Evolutionary conservation across 352 stramenopile genomes (phyloP), one percentile per base, ranked within the genome.

Genomic region (Elongisporangium senticosum): DNA sequence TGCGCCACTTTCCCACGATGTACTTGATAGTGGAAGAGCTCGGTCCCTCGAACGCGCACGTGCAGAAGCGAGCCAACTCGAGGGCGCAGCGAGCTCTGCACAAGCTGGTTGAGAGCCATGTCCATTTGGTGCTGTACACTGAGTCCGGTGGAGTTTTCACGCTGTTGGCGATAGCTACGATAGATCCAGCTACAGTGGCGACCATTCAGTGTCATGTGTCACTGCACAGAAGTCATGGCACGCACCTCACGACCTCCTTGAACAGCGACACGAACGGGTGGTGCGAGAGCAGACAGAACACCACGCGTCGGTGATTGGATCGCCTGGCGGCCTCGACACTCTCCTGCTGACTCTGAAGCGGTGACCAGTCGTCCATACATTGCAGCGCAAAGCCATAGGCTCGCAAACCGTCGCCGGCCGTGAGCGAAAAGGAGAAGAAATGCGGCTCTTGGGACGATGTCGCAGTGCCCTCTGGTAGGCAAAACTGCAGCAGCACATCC

Each of bases 401-500:
- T 24, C 75, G 79, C 33, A 63, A 65, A 22, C 84, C 84, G 51
- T 93, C 78, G 53, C 84, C 82, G n/a, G 72, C 68, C 19, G 84
- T 93, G 53, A 93, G 70, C 28, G 79, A 80, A 58, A 93, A 93
- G 7, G 84, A 91, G 63, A 91, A 90, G 69, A 91, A 90, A 7
- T 69, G 68, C 21, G 84, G 81, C 59, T 77, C 77, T 56, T 89
- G 77, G 62, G 77, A 90, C 14, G 71, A 67, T 3, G 70, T 73
- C 56, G 67, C 65, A 37, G 78, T 58, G 55, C 71, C 83, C 51
- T 86, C 73, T 23, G 80, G 83, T 24, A 93, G 69, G 59, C 83
- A 93, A 60, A 93, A 93, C 83, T 93, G 59, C 48, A 63, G 19
- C 4, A 54, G 19, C 13, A 54, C 47, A 22, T 14, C n/a, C 7